A percentile compares a stretch with the other conserved stretches of the same genome.
Evolutionary conservation across 2,329 filamentous ascomycete genomes (phyloP).

Genomic region (Coniochaeta ligniaria): DNA sequence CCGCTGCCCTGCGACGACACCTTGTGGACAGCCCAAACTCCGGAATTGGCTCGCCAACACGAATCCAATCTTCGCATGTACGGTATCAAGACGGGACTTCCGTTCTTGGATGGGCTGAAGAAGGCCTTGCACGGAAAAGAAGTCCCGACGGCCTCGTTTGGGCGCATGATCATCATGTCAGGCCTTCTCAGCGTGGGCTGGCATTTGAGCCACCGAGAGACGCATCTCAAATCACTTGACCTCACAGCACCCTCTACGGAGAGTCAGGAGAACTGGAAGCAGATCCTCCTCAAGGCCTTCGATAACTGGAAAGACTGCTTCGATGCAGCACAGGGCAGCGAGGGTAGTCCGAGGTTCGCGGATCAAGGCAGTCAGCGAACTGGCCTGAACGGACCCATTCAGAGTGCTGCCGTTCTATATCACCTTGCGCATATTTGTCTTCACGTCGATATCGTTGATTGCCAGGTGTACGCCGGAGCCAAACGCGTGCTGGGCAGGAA

Average conservation of each 20-base stretch:
- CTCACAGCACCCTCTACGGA: constrained; percentile 55
- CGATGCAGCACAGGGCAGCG: constrained; percentile 54
- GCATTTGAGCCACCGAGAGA: constrained; percentile 83
- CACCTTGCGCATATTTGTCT: constrained; percentile 85
- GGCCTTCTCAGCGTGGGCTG: constrained; percentile 85
- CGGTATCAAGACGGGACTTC: constrained; percentile 63
- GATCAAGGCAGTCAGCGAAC: constrained; percentile 43
- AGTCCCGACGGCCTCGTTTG: constrained; percentile 81
- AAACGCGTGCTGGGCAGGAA: constrained; percentile 70
- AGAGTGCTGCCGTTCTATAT: constrained; percentile 74
- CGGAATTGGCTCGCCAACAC: constrained; percentile 67
- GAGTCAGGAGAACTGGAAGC: constrained; percentile 68
- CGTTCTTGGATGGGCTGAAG: constrained; percentile 80
- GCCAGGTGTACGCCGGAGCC: constrained; percentile 80
- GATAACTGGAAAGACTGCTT: constrained; percentile 85
- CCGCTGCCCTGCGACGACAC: constrained; percentile 82
- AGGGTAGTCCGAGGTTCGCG: constrained; percentile 22
- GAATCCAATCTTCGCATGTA: constrained; percentile 72
- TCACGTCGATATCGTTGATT: constrained; percentile 82
- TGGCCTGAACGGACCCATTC: constrained; percentile 54
- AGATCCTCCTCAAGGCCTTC: constrained; percentile 69
- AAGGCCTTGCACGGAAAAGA: constrained; percentile 73
- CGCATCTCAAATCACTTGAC: constrained; percentile 74
- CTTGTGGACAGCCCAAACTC: constrained; percentile 75
- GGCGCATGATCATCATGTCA: constrained; percentile 83